Evolutionary conservation across 2,329 filamentous ascomycete genomes (phyloP).

Genomic region (Nothopassalora personata): DNA sequence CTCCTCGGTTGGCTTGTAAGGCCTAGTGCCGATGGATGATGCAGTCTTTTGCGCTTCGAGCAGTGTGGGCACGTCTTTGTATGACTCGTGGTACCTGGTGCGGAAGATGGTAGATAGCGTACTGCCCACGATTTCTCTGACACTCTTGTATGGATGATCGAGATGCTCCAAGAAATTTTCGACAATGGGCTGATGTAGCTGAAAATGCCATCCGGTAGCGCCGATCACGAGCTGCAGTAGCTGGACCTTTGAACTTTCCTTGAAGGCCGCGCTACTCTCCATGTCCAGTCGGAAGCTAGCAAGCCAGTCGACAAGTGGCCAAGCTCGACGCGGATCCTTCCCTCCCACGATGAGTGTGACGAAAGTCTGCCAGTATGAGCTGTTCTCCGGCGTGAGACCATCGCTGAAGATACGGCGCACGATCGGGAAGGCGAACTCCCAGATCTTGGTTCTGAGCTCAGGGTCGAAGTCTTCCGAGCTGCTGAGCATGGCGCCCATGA

Average conservation of each 20-base stretch:
- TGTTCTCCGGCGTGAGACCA: constrained; percentile 87
- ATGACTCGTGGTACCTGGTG: constrained; percentile 90
- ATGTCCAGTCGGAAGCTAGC: constrained; percentile 86
- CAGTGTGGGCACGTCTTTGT: constrained; percentile 69
- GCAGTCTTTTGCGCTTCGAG: constrained; percentile 71
- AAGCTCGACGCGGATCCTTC: constrained; percentile 81
- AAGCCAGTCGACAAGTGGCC: constrained; percentile 78
- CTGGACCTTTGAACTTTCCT: constrained; percentile 94
- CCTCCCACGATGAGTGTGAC: constrained; percentile 82
- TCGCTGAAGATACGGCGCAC: constrained; percentile 83
- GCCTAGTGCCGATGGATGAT: constrained; percentile 77
- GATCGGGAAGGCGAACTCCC: constrained; percentile 86
- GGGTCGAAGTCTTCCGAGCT: constrained; percentile 73
- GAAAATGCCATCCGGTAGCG: constrained; percentile 94
- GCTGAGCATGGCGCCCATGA: constrained; percentile 76
- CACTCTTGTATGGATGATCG: constrained; percentile 96
- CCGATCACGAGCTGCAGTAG: constrained; percentile 81
- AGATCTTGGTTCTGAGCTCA: constrained; percentile 69
- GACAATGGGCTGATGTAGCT: constrained; percentile 78
- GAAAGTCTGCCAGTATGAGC: constrained; percentile 91
- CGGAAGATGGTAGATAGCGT: constrained; percentile 85
- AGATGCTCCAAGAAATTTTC: constrained; percentile 86
- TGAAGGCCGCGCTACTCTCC: constrained; percentile 94
- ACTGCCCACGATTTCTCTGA: constrained; percentile 88
- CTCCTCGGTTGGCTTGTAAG: constrained; percentile 72